Percentiles rank a stretch among this genome's conserved stretches.
phyloP scores from a whole-genome alignment of 1,284 basidiomycete genomes.

The Mycena citricolor region DNA sequence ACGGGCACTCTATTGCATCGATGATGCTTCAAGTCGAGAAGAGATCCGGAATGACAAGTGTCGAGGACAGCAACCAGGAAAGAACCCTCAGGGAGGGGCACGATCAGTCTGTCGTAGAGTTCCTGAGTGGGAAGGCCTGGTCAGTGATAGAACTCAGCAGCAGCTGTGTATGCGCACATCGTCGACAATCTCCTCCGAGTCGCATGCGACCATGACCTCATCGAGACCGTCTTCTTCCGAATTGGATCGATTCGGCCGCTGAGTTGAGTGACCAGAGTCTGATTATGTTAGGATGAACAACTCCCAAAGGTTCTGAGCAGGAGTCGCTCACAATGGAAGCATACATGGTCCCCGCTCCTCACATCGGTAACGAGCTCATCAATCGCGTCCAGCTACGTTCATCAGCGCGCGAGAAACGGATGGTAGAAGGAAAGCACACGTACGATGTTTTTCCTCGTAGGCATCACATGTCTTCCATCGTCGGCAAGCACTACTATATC shows the following conservation, averaged over 20 bases:
- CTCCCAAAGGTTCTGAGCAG: not conserved
- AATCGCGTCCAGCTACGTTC: constrained; percentile 24
- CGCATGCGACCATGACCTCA: constrained; percentile 16
- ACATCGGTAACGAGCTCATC: constrained; percentile 14
- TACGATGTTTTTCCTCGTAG: constrained; percentile 32
- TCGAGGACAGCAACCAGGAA: constrained; percentile 20
- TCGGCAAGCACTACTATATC: constrained; percentile 33
- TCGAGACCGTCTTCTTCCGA: constrained; percentile 23
- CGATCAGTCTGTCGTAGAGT: constrained; percentile 5
- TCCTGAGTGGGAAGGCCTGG: constrained; percentile 5
- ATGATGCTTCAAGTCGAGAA: constrained; percentile 18
- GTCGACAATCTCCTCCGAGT: constrained; percentile 6
- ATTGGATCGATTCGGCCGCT: constrained; percentile 11
- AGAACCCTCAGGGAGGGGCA: constrained; percentile 13
- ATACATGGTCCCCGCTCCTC: constrained; percentile 17
- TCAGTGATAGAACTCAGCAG: no score
- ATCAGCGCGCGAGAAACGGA: no score
- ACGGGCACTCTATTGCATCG: constrained; percentile 17
- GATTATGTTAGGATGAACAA: not conserved
- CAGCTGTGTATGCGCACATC: no score
- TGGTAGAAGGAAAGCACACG: no score
- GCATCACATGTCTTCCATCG: constrained; percentile 26
- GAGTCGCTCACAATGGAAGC: constrained; percentile 20
- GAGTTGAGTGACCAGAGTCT: constrained; percentile 23
- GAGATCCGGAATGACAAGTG: constrained; percentile 21